phyloP scores from a whole-genome alignment of 139 green algal species.

The Chlamydomonas incerta region DNA sequence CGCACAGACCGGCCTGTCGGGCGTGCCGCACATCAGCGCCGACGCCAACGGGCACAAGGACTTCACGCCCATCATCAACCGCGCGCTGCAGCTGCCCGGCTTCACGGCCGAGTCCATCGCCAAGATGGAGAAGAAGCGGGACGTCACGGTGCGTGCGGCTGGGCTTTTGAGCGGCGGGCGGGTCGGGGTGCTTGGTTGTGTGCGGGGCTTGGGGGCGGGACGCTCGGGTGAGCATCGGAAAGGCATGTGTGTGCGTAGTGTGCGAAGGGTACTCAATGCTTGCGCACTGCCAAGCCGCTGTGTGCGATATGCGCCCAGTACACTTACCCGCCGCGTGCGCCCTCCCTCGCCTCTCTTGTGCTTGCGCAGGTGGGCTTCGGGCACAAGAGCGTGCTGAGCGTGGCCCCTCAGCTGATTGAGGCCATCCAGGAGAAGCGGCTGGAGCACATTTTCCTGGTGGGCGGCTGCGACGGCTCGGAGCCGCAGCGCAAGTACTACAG shows the following conservation, averaged over 20 bases:
- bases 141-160: constrained; percentile 8
- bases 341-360: neutral
- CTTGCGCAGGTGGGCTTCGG: constrained; percentile 59
- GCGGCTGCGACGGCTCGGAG: constrained; percentile 72
- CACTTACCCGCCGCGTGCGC: no score
- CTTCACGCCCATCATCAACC: constrained; percentile 60
- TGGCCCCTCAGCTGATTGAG: constrained; percentile 61
- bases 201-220: no score
- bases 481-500: constrained; percentile 66
- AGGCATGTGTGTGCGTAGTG: no score
- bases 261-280: no score
- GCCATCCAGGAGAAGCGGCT: constrained; percentile 63
- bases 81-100: constrained; percentile 63
- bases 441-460: constrained; percentile 70
- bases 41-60: constrained; percentile 52
- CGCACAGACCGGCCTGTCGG: constrained; percentile 57
- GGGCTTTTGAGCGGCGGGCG: neutral
- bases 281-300: no score
- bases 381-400: constrained; percentile 61
- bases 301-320: no score
- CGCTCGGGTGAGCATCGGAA: no score
- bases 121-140: constrained; percentile 1
- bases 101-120: constrained; percentile 30
- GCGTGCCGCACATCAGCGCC: constrained; percentile 55
- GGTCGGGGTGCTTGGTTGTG: no score